Evolutionary conservation across 1,284 basidiomycete genomes (phyloP).

Genomic region (Naganishia liquefaciens): DNA sequence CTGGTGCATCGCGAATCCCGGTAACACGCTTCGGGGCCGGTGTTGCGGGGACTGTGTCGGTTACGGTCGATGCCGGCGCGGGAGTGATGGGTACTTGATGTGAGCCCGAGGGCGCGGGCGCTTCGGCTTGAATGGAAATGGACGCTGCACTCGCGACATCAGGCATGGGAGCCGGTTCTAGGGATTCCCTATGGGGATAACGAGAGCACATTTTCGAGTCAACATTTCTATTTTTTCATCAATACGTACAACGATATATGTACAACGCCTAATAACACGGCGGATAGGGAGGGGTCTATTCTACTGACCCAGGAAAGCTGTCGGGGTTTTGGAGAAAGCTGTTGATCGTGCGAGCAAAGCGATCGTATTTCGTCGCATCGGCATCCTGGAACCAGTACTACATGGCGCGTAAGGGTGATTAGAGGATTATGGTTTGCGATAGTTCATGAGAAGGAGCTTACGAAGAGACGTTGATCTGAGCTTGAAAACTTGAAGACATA

Average conservation of each 20-base stretch:
- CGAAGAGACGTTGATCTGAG: constrained; percentile 51
- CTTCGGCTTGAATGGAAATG: constrained; percentile 21
- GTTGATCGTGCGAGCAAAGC: constrained; percentile 48
- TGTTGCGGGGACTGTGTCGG: constrained; percentile 41
- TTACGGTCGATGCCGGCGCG: constrained; percentile 29
- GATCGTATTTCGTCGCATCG: constrained; percentile 39
- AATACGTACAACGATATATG: neutral
- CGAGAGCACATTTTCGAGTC: neutral
- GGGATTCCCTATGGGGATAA: neutral
- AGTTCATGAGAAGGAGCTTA: constrained; percentile 35
- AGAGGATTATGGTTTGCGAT: neutral
- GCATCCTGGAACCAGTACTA: constrained; percentile 54
- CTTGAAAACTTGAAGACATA: constrained; percentile 51
- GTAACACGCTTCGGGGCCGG: constrained; percentile 37
- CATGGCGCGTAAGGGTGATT: neutral
- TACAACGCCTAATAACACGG: constrained; percentile 3
- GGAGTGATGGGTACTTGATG: constrained; percentile 16
- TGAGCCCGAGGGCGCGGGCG: constrained; percentile 12
- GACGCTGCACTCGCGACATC: constrained; percentile 29
- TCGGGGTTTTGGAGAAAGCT: constrained; percentile 46
- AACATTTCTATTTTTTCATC: neutral
- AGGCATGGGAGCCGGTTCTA: constrained; percentile 13
- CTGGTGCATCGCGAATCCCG: constrained; percentile 35
- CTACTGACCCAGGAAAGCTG: constrained; percentile 34
- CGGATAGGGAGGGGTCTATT: constrained; percentile 6